These are phyloP conservation scores for Exutisphaerella laricina DNA, from an alignment of 2,329 filamentous ascomycete species.

Conservation along the genomic window DNA sequence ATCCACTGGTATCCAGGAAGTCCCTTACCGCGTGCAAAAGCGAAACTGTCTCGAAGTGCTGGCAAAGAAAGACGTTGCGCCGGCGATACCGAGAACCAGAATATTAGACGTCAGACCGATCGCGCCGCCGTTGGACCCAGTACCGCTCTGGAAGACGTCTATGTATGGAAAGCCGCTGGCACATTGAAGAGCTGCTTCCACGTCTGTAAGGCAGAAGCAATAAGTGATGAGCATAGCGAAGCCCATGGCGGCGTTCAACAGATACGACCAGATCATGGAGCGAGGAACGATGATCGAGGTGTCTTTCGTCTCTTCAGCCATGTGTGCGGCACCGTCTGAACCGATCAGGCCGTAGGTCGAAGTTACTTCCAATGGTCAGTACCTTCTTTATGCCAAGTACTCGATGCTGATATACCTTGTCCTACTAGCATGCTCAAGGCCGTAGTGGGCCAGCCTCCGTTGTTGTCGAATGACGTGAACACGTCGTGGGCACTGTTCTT, in stretches of 20 bases:
- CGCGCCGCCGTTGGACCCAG: constrained; percentile 19
- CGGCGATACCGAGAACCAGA: constrained; percentile 21
- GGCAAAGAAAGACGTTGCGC: constrained; percentile 33
- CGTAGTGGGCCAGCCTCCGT: constrained; percentile 12
- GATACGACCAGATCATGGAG: constrained; percentile 24
- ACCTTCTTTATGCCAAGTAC: no score
- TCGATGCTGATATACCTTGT: constrained; percentile 7
- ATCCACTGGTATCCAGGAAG: constrained; percentile 33
- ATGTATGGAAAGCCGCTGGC: constrained; percentile 21
- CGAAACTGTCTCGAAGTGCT: constrained; percentile 40
- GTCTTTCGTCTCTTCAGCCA: constrained; percentile 29
- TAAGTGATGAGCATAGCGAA: constrained; percentile 23
- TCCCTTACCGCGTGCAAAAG: constrained; percentile 40
- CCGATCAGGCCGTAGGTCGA: constrained; percentile 21
- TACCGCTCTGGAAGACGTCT: constrained; percentile 23
- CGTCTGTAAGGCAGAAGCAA: constrained; percentile 19
- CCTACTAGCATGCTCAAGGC: constrained; percentile 11
- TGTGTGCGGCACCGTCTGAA: constrained; percentile 26
- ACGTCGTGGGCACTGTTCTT: constrained; percentile 28
- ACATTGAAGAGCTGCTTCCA: constrained; percentile 16
- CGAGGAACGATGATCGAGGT: constrained; percentile 26
- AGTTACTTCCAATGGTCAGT: constrained; percentile 13
- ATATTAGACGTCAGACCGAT: constrained; percentile 20
- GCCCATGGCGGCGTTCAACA: constrained; percentile 17
- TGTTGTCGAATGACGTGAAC: constrained; percentile 26